Conservation (phyloP, 768 basidiomycete genomes). For the Suillus subalutaceus region DNA sequence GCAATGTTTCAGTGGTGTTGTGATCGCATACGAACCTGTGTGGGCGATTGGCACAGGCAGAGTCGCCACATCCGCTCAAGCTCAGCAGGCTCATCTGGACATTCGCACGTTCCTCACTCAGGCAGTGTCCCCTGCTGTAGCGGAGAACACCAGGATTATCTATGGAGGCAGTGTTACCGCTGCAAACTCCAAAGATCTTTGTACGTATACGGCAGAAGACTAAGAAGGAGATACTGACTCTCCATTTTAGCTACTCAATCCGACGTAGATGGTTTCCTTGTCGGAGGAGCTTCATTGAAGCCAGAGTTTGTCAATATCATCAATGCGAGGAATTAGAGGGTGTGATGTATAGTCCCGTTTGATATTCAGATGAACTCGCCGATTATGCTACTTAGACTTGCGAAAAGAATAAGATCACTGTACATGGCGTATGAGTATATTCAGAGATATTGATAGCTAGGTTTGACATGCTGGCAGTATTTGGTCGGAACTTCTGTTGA, state of each 20-base stretch:
- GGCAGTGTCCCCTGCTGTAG: constrained; percentile 68
- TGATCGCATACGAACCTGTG: constrained; percentile 95
- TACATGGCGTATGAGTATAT: background rate
- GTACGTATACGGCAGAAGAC: constrained; percentile 47
- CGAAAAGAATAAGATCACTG: background rate
- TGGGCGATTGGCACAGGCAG: constrained; percentile 99
- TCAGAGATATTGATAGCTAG: background rate
- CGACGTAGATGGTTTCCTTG: constrained; percentile 97
- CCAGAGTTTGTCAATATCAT: constrained; percentile 94
- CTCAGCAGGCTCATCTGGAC: constrained; percentile 87
- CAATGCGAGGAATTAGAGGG: constrained; percentile 53
- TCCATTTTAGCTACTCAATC: constrained; percentile 57
- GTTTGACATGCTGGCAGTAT: background rate
- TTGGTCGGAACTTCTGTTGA: background rate
- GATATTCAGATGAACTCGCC: background rate
- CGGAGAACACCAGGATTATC: constrained; percentile 80
- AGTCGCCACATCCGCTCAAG: constrained; percentile 90
- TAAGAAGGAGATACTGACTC: background rate
- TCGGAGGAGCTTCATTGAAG: constrained; percentile 97
- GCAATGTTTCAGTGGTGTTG: constrained; percentile 64
- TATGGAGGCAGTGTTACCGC: constrained; percentile 95
- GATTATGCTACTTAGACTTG: background rate
- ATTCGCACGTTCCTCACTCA: constrained; percentile 75
- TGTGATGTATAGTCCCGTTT: background rate
- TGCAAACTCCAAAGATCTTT: constrained; percentile 84